Evolutionary conservation across 108 stramenopile species (phyloP).

Genomic region (Epipyxis sp.): DNA sequence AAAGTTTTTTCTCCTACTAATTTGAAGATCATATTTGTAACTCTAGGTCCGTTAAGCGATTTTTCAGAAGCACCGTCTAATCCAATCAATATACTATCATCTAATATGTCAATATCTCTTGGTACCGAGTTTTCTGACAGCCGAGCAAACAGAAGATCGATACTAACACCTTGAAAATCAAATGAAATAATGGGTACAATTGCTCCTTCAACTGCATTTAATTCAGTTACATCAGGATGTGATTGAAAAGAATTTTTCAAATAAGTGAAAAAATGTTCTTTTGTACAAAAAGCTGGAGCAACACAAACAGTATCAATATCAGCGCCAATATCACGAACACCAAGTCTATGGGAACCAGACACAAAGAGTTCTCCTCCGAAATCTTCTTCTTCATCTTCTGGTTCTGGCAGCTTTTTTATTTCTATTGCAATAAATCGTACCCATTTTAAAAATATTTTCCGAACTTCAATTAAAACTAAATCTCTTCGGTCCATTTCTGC

Average conservation of each 20-base stretch:
- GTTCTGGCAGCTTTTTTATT: constrained; percentile 42
- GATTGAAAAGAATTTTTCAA: constrained; percentile 74
- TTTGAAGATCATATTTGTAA: constrained; percentile 81
- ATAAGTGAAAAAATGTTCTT: constrained; percentile 82
- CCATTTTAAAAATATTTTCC: constrained; percentile 28
- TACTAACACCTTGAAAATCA: constrained; percentile 91
- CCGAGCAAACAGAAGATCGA: constrained; percentile 91
- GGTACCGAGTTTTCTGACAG: constrained; percentile 74
- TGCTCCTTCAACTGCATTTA: constrained; percentile 42
- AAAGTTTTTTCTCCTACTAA: constrained; percentile 56
- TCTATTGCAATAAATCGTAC: constrained; percentile 24
- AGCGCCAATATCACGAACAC: constrained; percentile 91
- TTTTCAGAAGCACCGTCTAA: constrained; percentile 79
- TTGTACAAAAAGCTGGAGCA: constrained; percentile 75
- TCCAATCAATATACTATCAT: constrained; percentile 77
- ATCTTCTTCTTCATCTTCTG: constrained; percentile 47
- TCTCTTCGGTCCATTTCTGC: constrained; percentile 32
- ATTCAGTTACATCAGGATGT: constrained; percentile 56
- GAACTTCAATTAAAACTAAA: constrained; percentile 4
- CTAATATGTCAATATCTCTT: constrained; percentile 75
- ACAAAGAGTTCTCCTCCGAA: constrained; percentile 54
- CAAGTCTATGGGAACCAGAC: constrained; percentile 85
- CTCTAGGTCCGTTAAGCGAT: constrained; percentile 85
- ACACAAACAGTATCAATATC: constrained; percentile 85
- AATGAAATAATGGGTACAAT: constrained; percentile 89